Base-by-base conservation (phyloP, 495 filamentous ascomycete species). In the Chaetomium cochliodes region DNA sequence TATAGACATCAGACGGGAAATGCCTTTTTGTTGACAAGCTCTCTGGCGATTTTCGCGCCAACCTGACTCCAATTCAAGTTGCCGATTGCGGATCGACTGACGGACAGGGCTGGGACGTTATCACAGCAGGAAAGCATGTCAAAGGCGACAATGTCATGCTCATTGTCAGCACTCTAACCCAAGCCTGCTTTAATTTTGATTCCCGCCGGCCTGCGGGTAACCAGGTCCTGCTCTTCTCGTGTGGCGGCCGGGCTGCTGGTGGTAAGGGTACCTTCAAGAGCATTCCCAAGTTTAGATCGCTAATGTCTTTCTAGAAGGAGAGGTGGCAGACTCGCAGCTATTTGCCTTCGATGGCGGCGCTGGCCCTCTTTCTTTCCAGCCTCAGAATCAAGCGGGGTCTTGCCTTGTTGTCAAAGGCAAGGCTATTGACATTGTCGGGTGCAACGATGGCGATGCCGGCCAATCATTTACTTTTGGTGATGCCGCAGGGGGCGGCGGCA, bases 151-250 rank as follows among this genome's bases (percentile, higher is more conserved):
- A 74, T 30, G 74, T 74, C 0, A 77, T 80, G 74, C 73, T 86
- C 11, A 69, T 86, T 46, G 83, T 85, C 53, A 85, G 79, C 74
- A 80, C 81, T 20, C 64, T 84, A 71, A 85, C 83, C 1, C 79
- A 84, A 65, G 83, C 82, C 47, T 86, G 83, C 60, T 71, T 83
- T 63, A 84, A 83, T 75, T 83, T 84, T 53, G 82, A 86, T 64
- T 74, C 74, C 1, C 76, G 81, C 20, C 75, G 81, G n/a, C 69
- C 72, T 0, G 70, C 69, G 37, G 81, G 80, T 16, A 80, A 81
- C 59, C 79, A 82, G 70, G 79, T 79, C 25, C 28, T 80, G n/a
- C 67, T 83, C 57, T 86, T 85, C 62, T 81, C 81, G 18, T 86
- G 83, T 59, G 83, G 82, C 47, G 83, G 83, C 2, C 73, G 82